These are phyloP conservation scores for Podaxis pistillaris DNA, from an alignment of 768 basidiomycete species.

Conservation along the genomic window DNA sequence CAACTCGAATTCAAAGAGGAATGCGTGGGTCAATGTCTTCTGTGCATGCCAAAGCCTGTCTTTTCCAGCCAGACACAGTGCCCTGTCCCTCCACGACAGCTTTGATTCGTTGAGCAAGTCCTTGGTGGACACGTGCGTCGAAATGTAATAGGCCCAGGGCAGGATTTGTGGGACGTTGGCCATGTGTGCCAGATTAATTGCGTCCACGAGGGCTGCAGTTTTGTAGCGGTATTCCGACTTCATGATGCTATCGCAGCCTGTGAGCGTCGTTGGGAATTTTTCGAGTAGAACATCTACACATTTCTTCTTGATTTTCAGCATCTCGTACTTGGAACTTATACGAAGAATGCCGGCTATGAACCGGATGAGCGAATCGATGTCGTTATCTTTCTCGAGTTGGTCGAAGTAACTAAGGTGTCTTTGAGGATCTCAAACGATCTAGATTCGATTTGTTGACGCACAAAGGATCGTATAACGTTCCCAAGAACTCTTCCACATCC, in stretches of 20 bases:
- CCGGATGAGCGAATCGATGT: conserved; percentile 33
- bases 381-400: conserved; percentile 30
- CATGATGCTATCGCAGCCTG: conserved; percentile 38
- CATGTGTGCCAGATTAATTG: conserved; percentile 39
- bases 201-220: conserved; percentile 35
- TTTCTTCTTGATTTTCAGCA: conserved; percentile 34
- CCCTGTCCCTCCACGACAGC: conserved; percentile 41
- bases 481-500: conserved; percentile 33
- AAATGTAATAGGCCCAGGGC: conserved; percentile 47
- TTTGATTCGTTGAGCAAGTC: conserved; percentile 32
- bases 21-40: conserved; percentile 34
- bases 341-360: conserved; percentile 41
- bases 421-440: neutral
- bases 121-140: conserved; percentile 35
- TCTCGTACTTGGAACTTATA: conserved; percentile 44
- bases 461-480: conserved; percentile 39
- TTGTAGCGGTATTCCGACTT: conserved; percentile 34
- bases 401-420: conserved; percentile 35
- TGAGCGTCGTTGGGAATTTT: conserved; percentile 40
- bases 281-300: conserved; percentile 37
- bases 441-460: conserved; percentile 23
- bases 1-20: conserved; percentile 33
- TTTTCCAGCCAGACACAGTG: conserved; percentile 39
- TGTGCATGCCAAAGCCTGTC: conserved; percentile 39
- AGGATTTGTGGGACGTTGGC: conserved; percentile 39